Percentiles rank a stretch among this genome's conserved stretches.
These are phyloP conservation scores for Nakazawaea anatomiae DNA, from an alignment of 805 yeast species.

Conservation along the genomic window DNA sequence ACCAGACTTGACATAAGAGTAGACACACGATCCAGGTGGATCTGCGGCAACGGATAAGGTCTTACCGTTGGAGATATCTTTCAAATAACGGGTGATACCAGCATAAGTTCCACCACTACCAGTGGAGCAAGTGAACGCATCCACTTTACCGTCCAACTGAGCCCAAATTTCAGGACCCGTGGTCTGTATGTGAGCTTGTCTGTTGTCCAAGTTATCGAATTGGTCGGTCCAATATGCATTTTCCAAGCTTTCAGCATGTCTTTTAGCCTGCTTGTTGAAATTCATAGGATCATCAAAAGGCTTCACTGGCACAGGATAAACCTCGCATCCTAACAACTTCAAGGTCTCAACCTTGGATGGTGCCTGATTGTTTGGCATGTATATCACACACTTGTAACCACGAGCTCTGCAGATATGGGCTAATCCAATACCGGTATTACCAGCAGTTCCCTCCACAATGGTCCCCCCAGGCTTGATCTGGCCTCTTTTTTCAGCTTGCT, in stretches of 20 bases:
- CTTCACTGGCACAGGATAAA: slow-evolving; percentile 83
- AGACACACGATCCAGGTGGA: slow-evolving; percentile 88
- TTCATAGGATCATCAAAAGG: slow-evolving; percentile 78
- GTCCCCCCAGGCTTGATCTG: slow-evolving; percentile 73
- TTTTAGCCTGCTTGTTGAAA: slow-evolving; percentile 80
- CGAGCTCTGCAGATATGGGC: slow-evolving; percentile 76
- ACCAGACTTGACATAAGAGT: slow-evolving; percentile 66
- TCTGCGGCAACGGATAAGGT: slow-evolving; percentile 74
- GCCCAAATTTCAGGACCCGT: slow-evolving; percentile 94
- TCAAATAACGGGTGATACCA: slow-evolving; percentile 75
- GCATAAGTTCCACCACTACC: slow-evolving; percentile 95
- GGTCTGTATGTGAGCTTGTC: slow-evolving; percentile 82
- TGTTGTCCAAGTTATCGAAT: slow-evolving; percentile 81
- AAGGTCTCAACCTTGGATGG: slow-evolving; percentile 73
- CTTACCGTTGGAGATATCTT: slow-evolving; percentile 56
- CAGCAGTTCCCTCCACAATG: slow-evolving; percentile 90
- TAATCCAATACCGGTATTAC: slow-evolving; percentile 91
- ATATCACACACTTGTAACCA: slow-evolving; percentile 80
- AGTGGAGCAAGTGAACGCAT: slow-evolving; percentile 84
- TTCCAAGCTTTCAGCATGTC: slow-evolving; percentile 69
- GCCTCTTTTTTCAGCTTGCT: slow-evolving; percentile 73
- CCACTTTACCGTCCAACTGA: slow-evolving; percentile 71
- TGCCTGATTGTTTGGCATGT: slow-evolving; percentile 89
- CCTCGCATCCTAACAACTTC: slow-evolving; percentile 77
- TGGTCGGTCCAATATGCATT: slow-evolving; percentile 94